Percentiles rank a stretch among this genome's conserved stretches.
Evolutionary conservation across 352 stramenopile genomes (phyloP).

Genomic region (Globisporangium splendens): DNA sequence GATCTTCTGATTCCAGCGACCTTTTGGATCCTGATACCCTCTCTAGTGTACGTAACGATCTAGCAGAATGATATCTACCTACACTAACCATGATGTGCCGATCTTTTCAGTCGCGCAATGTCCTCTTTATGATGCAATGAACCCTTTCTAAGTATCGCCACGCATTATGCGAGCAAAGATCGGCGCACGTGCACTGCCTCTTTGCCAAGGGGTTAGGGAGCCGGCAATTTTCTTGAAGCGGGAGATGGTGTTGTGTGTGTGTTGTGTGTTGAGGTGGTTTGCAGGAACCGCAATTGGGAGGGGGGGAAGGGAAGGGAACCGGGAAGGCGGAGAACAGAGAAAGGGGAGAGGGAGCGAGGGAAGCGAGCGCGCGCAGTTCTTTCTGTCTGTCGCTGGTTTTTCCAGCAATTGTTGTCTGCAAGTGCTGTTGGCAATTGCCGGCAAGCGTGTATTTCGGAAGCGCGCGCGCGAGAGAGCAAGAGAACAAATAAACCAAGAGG

Average conservation of each 20-base stretch:
- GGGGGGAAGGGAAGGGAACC: background rate
- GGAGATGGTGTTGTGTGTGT: background rate
- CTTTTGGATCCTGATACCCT: background rate
- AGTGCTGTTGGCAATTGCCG: background rate
- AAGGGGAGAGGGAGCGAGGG: background rate
- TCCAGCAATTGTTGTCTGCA: too few species aligned
- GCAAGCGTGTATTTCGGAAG: constrained; percentile 7
- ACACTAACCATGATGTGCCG: too few species aligned
- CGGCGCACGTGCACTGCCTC: constrained; percentile 1
- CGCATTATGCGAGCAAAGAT: too few species aligned
- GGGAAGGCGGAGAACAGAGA: background rate
- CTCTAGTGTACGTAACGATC: background rate
- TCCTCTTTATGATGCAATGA: too few species aligned
- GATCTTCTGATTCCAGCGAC: too few species aligned
- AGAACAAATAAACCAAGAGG: background rate
- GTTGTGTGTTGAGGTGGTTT: background rate
- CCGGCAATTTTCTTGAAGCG: background rate
- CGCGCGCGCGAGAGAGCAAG: background rate
- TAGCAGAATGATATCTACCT: too few species aligned
- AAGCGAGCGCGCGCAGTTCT: background rate
- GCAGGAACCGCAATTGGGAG: too few species aligned
- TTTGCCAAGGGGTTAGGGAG: background rate
- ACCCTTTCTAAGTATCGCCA: too few species aligned
- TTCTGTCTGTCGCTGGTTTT: background rate
- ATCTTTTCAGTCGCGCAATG: too few species aligned